Percentiles rank a stretch among this genome's conserved stretches.
Evolutionary conservation across 2,329 filamentous ascomycete genomes (phyloP).

Genomic region (Nothophaeocryptopus gaeumannii): DNA sequence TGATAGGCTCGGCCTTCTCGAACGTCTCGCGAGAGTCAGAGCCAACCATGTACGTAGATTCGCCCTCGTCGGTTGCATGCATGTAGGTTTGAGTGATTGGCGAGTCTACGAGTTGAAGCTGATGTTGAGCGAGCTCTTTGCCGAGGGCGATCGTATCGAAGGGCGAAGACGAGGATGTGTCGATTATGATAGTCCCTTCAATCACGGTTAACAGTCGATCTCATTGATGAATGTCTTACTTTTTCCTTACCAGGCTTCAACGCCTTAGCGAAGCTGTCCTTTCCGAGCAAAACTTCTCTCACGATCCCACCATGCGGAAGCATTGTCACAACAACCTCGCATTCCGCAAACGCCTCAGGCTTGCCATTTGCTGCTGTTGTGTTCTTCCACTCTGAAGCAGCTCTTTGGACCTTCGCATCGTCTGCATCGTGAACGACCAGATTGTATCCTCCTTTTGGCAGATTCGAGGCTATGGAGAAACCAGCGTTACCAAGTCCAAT

Average conservation of each 20-base stretch:
- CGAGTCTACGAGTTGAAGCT: constrained; percentile 36
- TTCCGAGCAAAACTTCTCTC: constrained; percentile 32
- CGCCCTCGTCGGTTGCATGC: constrained; percentile 36
- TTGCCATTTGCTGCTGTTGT: constrained; percentile 29
- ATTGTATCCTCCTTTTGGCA: constrained; percentile 35
- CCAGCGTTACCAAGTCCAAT: constrained; percentile 38
- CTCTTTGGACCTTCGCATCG: constrained; percentile 22
- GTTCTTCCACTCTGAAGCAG: constrained; percentile 29
- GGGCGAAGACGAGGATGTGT: constrained; percentile 37
- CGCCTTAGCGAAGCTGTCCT: constrained; percentile 29
- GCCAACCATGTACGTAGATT: constrained; percentile 39
- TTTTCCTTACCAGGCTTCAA: constrained; percentile 27
- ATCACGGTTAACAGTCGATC: neutral
- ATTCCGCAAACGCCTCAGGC: constrained; percentile 32
- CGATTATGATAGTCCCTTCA: constrained; percentile 34
- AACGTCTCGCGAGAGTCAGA: constrained; percentile 27
- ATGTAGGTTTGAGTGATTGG: constrained; percentile 40
- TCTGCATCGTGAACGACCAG: constrained; percentile 35
- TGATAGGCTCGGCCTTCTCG: constrained; percentile 34
- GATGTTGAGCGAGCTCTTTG: constrained; percentile 31
- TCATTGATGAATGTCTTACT: neutral
- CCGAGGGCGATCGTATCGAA: constrained; percentile 37
- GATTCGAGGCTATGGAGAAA: constrained; percentile 35
- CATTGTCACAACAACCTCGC: constrained; percentile 38
- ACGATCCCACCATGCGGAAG: constrained; percentile 38